A percentile compares a stretch with the other conserved stretches of the same genome.
Conservation (phyloP, 2,329 filamentous ascomycete species). For the Arthroderma sp. region DNA sequence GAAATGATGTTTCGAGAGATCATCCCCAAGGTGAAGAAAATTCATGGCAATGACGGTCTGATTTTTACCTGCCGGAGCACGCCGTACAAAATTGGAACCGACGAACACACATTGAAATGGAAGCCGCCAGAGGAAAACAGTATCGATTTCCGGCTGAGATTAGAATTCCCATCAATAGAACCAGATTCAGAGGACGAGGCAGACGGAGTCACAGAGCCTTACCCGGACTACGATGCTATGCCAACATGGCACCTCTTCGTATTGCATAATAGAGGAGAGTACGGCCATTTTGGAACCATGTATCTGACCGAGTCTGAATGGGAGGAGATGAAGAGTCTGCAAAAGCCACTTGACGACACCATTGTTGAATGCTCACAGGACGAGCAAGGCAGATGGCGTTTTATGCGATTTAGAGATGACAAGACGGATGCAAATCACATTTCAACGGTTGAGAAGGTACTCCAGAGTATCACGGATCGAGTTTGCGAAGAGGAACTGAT, state of each 20-base stretch:
- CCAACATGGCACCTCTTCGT: conserved; percentile 64
- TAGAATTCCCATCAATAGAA: conserved; percentile 62
- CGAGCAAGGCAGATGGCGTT: conserved; percentile 62
- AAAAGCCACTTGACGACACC: conserved; percentile 67
- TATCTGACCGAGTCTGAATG: conserved; percentile 66
- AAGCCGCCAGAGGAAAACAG: conserved; percentile 93
- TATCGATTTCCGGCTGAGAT: conserved; percentile 72
- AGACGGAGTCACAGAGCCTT: conserved; percentile 51
- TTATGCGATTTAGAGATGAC: conserved; percentile 82
- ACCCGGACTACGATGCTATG: conserved; percentile 65
- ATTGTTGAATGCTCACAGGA: conserved; percentile 88
- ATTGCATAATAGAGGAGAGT: conserved; percentile 51
- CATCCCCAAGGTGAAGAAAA: conserved; percentile 58
- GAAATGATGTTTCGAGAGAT: conserved; percentile 85
- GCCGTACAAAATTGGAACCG: conserved; percentile 78
- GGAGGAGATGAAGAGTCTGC: conserved; percentile 63
- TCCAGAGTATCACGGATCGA: conserved; percentile 77
- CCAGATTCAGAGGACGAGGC: conserved; percentile 56
- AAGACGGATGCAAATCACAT: conserved; percentile 86
- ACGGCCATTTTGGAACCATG: conserved; percentile 56
- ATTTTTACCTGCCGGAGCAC: conserved; percentile 94
- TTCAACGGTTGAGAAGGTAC: conserved; percentile 68
- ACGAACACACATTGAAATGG: conserved; percentile 93
- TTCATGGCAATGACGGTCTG: conserved; percentile 86
- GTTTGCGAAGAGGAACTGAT: conserved; percentile 75